Evolutionary conservation across 345 rosid species (phyloP).

Genomic region (Moricandia arvensis): DNA sequence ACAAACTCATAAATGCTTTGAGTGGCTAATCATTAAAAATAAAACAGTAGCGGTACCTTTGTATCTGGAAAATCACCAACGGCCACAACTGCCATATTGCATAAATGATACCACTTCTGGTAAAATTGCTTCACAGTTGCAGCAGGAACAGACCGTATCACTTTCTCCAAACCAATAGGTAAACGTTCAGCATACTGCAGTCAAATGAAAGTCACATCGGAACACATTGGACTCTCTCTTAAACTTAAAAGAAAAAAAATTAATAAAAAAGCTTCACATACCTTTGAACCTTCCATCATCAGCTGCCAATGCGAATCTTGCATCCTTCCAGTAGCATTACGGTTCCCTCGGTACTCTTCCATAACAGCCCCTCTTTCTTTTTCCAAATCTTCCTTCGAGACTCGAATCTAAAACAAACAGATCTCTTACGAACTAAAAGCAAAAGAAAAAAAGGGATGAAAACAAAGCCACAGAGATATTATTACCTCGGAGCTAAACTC

Average conservation of each 20-base stretch:
- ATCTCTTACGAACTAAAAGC: neutral
- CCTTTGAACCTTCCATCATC: conserved; percentile 96
- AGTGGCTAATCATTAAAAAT: neutral
- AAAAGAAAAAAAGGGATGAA: neutral
- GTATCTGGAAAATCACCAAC: conserved; percentile 93
- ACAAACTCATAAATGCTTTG: conserved; percentile 1
- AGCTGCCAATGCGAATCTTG: conserved; percentile 85
- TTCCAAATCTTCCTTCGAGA: conserved; percentile 77
- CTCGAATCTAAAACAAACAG: conserved; percentile 58
- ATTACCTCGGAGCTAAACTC: conserved; percentile 87
- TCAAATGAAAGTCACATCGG: conserved; percentile 10
- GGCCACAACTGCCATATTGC: conserved; percentile 88
- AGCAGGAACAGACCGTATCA: conserved; percentile 75
- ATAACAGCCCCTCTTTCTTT: conserved; percentile 94
- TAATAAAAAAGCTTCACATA: conserved; percentile 41
- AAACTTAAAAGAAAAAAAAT: neutral
- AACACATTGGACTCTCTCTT: neutral
- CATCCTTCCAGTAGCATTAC: conserved; percentile 90
- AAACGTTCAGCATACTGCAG: conserved; percentile 90
- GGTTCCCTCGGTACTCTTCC: conserved; percentile 82
- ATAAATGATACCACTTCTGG: conserved; percentile 76
- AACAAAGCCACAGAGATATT: conserved; percentile 4
- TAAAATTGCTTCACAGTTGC: conserved; percentile 74
- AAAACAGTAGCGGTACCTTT: conserved; percentile 45
- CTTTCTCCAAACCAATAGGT: conserved; percentile 90